Evolutionary conservation across 1,284 basidiomycete genomes (phyloP).

Genomic region (Schizophyllum amplum): DNA sequence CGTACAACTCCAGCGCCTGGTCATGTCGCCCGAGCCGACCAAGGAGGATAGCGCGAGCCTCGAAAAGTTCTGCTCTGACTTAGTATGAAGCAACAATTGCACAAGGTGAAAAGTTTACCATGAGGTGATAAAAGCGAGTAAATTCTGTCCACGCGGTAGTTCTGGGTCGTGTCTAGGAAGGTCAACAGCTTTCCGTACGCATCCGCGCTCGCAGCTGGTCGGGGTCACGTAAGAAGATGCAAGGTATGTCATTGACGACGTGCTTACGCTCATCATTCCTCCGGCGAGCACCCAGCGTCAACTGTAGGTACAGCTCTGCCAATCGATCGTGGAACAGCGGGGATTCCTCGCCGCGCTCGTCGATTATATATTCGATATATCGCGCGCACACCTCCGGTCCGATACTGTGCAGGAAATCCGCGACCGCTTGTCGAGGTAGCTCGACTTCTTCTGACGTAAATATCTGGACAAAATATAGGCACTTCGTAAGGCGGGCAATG

Average conservation of each 20-base stretch:
- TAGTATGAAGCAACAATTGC: background rate
- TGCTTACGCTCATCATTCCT: conserved; percentile 45
- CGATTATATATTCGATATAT: conserved; percentile 86
- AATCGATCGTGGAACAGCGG: conserved; percentile 81
- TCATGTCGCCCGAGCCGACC: conserved; percentile 89
- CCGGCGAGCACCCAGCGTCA: conserved; percentile 49
- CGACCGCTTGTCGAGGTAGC: conserved; percentile 70
- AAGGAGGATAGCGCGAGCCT: conserved; percentile 85
- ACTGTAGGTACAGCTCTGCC: conserved; percentile 75
- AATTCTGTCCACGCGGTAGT: conserved; percentile 75
- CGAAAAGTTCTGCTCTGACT: conserved; percentile 60
- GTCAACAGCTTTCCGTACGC: conserved; percentile 65
- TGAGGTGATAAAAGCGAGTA: conserved; percentile 72
- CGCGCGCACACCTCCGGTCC: conserved; percentile 60
- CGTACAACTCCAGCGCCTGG: conserved; percentile 88
- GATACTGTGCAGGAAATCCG: conserved; percentile 69
- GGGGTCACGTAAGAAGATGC: background rate
- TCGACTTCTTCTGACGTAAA: conserved; percentile 94
- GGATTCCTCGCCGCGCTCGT: conserved; percentile 62
- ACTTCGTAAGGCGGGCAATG: background rate
- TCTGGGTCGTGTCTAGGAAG: conserved; percentile 68
- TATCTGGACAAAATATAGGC: conserved; percentile 46
- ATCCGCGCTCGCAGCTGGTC: conserved; percentile 32
- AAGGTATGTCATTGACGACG: background rate
- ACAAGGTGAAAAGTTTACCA: conserved; percentile 31